Conservation (phyloP, 1,139 yeast genomes). For the Geotrichum bryndzae region DNA sequence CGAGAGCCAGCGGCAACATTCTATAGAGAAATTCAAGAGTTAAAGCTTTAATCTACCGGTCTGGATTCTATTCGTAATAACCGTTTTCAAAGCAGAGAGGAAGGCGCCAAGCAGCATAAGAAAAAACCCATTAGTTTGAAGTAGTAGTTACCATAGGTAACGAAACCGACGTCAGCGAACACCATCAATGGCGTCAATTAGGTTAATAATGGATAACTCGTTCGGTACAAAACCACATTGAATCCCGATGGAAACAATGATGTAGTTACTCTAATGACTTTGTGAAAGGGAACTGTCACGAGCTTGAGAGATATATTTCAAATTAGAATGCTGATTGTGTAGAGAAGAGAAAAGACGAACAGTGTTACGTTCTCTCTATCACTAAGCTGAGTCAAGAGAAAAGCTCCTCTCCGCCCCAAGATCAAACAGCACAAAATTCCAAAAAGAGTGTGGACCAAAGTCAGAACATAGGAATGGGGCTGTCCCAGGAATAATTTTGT, state of each 20-base stretch:
- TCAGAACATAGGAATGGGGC: slow-evolving; percentile 29
- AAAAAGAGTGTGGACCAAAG: slow-evolving; percentile 26
- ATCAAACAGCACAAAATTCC: slow-evolving; percentile 27
- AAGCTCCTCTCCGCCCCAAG: slow-evolving; percentile 22
- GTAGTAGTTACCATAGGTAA: slow-evolving; percentile 27
- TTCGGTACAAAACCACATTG: slow-evolving; percentile 23
- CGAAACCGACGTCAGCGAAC: slow-evolving; percentile 22
- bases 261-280: slow-evolving; percentile 28
- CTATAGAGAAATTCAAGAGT: slow-evolving; percentile 29
- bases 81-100: slow-evolving; percentile 28
- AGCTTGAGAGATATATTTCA: slow-evolving; percentile 28
- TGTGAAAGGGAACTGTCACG: slow-evolving; percentile 30
- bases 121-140: slow-evolving; percentile 26
- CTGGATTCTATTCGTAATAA: slow-evolving; percentile 27
- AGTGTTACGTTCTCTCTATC: slow-evolving; percentile 24
- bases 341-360: slow-evolving; percentile 26
- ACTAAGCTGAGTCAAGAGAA: slow-evolving; percentile 23
- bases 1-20: slow-evolving; percentile 27
- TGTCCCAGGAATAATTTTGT: slow-evolving; percentile 27
- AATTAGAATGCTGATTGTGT: slow-evolving; percentile 30
- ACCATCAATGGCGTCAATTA: slow-evolving; percentile 25
- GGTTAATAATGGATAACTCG: slow-evolving; percentile 24
- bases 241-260: slow-evolving; percentile 27
- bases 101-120: slow-evolving; percentile 27
- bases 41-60: slow-evolving; percentile 25